Conservation (phyloP, 73 alveolate genomes). For the Uronychia setigera region DNA sequence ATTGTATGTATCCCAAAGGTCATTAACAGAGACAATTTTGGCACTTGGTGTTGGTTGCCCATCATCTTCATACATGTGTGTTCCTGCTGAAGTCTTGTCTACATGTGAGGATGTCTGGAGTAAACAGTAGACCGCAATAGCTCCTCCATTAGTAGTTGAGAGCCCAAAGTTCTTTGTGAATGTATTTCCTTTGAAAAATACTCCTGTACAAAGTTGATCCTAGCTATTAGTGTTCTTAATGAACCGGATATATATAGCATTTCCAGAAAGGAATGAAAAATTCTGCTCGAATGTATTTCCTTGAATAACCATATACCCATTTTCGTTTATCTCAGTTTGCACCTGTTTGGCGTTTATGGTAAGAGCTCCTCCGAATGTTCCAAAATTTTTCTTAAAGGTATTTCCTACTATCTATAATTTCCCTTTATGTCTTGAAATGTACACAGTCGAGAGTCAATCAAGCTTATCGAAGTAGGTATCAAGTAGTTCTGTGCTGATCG, state of each 20-base stretch:
- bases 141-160: conserved; percentile 49
- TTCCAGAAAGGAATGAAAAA: conserved; percentile 24
- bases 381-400: conserved; percentile 10
- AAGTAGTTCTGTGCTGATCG: no score
- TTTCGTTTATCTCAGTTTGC: not conserved
- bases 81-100: no score
- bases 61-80: no score
- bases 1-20: no score
- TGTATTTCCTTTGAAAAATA: not conserved
- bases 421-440: not conserved
- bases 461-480: not conserved
- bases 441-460: not conserved
- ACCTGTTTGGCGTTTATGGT: conserved; percentile 15
- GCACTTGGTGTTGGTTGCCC: no score
- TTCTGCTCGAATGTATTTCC: not conserved
- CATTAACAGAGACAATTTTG: no score
- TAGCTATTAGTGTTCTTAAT: conserved; percentile 6
- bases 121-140: conserved; percentile 14
- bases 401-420: not conserved
- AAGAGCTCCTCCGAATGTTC: conserved; percentile 47
- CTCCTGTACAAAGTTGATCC: conserved; percentile 23
- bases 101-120: not conserved
- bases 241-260: conserved; percentile 19
- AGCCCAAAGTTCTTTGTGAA: conserved; percentile 37
- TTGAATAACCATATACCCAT: not conserved